These are phyloP conservation scores for Xylaria telfairii DNA, from an alignment of 495 filamentous ascomycete species.

Conservation along the genomic window DNA sequence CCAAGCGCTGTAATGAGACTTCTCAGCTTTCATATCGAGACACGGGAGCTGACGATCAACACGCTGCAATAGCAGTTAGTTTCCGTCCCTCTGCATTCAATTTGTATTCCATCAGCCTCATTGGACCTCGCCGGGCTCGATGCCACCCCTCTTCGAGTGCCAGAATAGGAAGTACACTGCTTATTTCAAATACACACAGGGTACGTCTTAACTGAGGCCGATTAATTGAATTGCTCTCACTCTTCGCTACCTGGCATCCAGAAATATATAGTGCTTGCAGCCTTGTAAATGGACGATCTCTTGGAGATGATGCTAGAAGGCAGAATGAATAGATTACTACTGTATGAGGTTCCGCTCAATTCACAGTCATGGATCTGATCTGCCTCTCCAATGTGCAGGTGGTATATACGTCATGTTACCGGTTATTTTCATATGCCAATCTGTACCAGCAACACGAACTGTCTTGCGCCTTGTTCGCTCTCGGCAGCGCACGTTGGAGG, in stretches of 20 bases:
- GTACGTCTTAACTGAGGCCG: neutral
- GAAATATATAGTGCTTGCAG: neutral
- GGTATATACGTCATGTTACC: conserved; percentile 11
- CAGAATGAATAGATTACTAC: conserved; percentile 14
- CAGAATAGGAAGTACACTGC: neutral
- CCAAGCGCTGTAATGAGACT: conserved; percentile 12
- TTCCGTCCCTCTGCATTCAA: neutral
- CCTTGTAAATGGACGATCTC: neutral
- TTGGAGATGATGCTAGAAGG: neutral
- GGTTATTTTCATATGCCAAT: neutral
- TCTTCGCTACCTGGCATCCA: neutral
- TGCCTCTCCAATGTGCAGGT: too few species aligned
- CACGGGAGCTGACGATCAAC: conserved; percentile 11
- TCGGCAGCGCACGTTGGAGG: neutral
- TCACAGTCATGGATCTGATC: neutral
- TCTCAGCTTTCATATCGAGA: conserved; percentile 7
- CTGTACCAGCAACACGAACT: neutral
- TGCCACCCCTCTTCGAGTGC: neutral
- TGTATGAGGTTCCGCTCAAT: neutral
- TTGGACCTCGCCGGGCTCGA: neutral
- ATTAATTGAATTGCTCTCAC: neutral
- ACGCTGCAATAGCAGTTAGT: neutral
- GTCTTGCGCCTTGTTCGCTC: neutral
- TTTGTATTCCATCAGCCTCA: conserved; percentile 13
- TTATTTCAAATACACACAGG: neutral